Base-by-base conservation (phyloP, 257 asterid genomes). In the Avicennia marina region DNA sequence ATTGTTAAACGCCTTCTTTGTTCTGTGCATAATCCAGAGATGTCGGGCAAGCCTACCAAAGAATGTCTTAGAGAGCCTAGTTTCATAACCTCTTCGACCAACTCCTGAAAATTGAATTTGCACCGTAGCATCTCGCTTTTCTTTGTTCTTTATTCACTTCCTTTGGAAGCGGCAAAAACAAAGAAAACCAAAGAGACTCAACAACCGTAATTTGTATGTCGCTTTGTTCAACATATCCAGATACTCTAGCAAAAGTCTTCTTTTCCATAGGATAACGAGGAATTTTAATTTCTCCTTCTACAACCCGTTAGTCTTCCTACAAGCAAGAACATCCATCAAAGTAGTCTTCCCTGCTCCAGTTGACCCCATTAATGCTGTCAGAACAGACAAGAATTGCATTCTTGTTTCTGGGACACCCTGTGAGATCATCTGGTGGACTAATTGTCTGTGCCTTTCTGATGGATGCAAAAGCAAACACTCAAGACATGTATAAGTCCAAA, bases 301-400 rank as follows among this genome's bases (percentile, higher is more conserved):
- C 82, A 56, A 84, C 36, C 98, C 98, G 40, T 81, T 76, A 0
- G 98, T 90, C 74, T 90, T 90, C 64, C 98, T 73, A 59, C 98
- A 96, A 9, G 98, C 85, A 53, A 90, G 90, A 26, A 88, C 95
- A 71, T 90, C 98, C 98, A 87, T 78, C 78, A 90, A 68, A 24
- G 98, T 90, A 61, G 98, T 90, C 74, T 90, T 90, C 34, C 98
- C 98, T 18, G 98, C 98, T 34, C 98, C 98, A 62, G 96, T 90
- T 26, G 90, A 63, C 40, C 96, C 98, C 64, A 90, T 89, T 59
- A 90, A 67, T 20, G 98, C 98, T 11, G 96, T 84, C 46, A 90
- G 91, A 65, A 90, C 85, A 27, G 95, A 77, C 76, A 90, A 63
- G 44, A 90, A 81, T 52, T 90, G 98, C 81, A 90, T 67, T 69